Conservation (phyloP, 139 green algal species). For the Coelastrella sp. region DNA sequence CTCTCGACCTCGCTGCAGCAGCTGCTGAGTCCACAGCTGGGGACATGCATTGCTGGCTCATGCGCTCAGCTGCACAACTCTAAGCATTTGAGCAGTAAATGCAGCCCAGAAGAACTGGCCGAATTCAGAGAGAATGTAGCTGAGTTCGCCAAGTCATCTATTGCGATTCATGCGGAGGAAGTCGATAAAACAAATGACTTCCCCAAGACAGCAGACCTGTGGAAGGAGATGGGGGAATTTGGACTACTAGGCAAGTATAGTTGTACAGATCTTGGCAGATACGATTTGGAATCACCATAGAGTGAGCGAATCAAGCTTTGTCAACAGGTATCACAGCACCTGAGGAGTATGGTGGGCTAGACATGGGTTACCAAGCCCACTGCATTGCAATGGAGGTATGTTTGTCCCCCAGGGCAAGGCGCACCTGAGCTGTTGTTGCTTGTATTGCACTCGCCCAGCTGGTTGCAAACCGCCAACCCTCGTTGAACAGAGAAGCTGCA, state of each 20-base stretch:
- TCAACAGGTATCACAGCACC: slow-evolving; percentile 75
- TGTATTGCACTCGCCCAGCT: too few relatives aligned
- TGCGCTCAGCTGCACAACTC: not conserved
- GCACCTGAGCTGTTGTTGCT: too few relatives aligned
- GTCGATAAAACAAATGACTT: slow-evolving; percentile 88
- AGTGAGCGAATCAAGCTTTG: not conserved
- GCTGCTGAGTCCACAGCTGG: not conserved
- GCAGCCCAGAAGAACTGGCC: not conserved
- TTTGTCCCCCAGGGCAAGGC: not conserved
- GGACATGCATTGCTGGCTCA: not conserved
- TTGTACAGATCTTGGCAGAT: not conserved
- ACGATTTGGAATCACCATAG: not conserved
- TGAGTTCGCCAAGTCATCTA: slow-evolving; percentile 14
- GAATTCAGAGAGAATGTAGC: slow-evolving; percentile 40
- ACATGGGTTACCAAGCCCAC: slow-evolving; percentile 87
- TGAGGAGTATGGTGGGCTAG: slow-evolving; percentile 86
- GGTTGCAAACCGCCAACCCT: too few relatives aligned
- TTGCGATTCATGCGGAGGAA: slow-evolving; percentile 73
- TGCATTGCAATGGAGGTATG: slow-evolving; percentile 92
- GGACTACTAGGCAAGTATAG: slow-evolving; percentile 75
- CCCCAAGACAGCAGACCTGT: slow-evolving; percentile 82
- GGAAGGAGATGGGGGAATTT: slow-evolving; percentile 87
- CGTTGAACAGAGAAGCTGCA: too few relatives aligned
- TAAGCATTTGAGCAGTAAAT: not conserved
- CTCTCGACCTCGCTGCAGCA: not conserved